A percentile compares a stretch with the other conserved stretches of the same genome.
These are phyloP conservation scores for Geotrichum australiense DNA, from an alignment of 1,139 yeast species.

Conservation along the genomic window DNA sequence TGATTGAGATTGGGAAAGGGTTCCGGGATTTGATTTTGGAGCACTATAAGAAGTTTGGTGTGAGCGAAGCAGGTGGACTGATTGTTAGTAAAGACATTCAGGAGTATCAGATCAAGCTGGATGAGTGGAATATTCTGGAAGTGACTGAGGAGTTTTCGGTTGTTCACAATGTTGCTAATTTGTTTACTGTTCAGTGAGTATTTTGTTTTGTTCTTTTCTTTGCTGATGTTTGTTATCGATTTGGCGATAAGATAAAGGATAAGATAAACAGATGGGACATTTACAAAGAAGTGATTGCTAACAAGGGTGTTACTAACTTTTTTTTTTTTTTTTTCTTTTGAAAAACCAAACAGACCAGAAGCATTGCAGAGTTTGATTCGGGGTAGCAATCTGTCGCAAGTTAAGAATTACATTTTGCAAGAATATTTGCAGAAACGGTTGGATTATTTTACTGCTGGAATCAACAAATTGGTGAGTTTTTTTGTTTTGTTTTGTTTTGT, in stretches of 20 bases:
- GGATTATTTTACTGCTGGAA: slow-evolving; percentile 38
- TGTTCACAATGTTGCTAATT: slow-evolving; percentile 73
- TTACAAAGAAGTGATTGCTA: slow-evolving; percentile 25
- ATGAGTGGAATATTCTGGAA: slow-evolving; percentile 59
- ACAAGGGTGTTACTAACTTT: slow-evolving; percentile 1
- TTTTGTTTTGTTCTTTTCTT: slow-evolving; percentile 2
- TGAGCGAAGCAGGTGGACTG: slow-evolving; percentile 77
- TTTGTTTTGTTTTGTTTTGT: not conserved
- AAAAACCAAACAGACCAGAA: too few relatives aligned
- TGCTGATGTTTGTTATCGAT: slow-evolving; percentile 37
- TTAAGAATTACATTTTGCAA: slow-evolving; percentile 60
- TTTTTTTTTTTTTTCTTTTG: slow-evolving; percentile 2
- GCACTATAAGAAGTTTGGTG: slow-evolving; percentile 70
- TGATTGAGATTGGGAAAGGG: slow-evolving; percentile 54
- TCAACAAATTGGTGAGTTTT: slow-evolving; percentile 12
- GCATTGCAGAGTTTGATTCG: slow-evolving; percentile 70
- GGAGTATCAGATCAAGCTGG: slow-evolving; percentile 67
- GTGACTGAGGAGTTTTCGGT: slow-evolving; percentile 65
- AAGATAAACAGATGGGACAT: too few relatives aligned
- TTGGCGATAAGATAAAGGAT: too few relatives aligned
- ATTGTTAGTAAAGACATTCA: slow-evolving; percentile 80
- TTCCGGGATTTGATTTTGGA: slow-evolving; percentile 55
- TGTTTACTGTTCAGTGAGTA: slow-evolving; percentile 54
- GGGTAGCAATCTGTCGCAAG: slow-evolving; percentile 69
- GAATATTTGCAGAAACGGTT: slow-evolving; percentile 66